A percentile compares a stretch with the other conserved stretches of the same genome.
Conservation (phyloP, 73 alveolate genomes). For the Tetrahymena elliotti region DNA sequence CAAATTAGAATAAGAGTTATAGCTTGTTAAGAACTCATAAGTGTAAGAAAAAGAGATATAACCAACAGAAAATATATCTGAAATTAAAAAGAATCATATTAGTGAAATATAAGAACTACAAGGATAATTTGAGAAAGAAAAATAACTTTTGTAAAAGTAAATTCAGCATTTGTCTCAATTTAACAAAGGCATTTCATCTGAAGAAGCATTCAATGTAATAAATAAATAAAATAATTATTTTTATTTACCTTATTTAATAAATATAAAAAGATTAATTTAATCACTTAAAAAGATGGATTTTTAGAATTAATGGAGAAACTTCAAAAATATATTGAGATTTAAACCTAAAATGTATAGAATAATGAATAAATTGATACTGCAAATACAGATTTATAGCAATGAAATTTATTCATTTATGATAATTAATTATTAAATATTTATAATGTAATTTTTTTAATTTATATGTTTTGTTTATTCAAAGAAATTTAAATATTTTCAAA, state of each 20-base stretch:
- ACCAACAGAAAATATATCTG: background rate
- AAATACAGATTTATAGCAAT: no score
- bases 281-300: background rate
- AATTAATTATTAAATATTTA: no score
- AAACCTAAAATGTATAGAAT: background rate
- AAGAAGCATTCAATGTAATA: background rate
- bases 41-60: background rate
- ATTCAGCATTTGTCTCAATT: background rate
- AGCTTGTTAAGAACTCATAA: background rate
- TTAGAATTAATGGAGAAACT: background rate
- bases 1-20: background rate
- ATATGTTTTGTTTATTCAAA: background rate
- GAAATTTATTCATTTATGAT: background rate
- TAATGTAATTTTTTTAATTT: no score
- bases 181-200: background rate
- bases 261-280: background rate
- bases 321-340: background rate
- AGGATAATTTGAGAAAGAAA: background rate
- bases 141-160: background rate
- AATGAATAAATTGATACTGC: background rate
- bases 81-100: background rate
- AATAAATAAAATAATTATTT: background rate
- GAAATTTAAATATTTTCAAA: no score
- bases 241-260: background rate
- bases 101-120: background rate